These are phyloP conservation scores for Globisporangium nagaii DNA, from an alignment of 352 stramenopile species.

Conservation along the genomic window DNA sequence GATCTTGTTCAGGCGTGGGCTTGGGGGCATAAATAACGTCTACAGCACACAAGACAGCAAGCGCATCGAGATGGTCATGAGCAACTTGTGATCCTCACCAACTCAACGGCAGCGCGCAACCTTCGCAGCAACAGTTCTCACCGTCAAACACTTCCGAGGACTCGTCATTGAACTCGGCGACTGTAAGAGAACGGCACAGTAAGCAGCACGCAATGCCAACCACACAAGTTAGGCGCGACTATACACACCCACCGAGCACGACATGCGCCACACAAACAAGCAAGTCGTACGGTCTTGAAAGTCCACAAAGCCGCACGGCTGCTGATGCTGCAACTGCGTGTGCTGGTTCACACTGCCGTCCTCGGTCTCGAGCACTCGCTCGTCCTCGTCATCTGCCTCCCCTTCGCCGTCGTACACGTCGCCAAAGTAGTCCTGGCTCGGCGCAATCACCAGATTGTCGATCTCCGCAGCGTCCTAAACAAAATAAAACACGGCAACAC, in stretches of 20 bases:
- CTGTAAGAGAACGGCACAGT: too few species aligned
- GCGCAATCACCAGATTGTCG: conserved; percentile 6
- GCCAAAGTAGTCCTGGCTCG: conserved; percentile 18
- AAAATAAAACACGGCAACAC: not conserved
- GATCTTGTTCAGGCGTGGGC: not conserved
- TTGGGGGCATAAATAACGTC: conserved; percentile 8
- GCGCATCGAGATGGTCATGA: not conserved
- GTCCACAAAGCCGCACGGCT: conserved; percentile 14
- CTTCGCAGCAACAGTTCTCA: not conserved
- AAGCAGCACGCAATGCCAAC: too few species aligned
- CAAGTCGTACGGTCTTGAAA: conserved; percentile 12
- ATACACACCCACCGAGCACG: too few species aligned
- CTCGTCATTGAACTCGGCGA: conserved; percentile 8
- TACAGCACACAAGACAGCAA: not conserved
- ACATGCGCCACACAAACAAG: not conserved
- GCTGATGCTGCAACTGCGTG: conserved; percentile 3
- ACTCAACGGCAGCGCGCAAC: too few species aligned
- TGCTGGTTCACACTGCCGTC: not conserved
- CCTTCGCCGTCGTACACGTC: conserved; percentile 1
- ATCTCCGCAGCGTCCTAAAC: conserved; percentile 13
- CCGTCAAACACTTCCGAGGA: conserved; percentile 13
- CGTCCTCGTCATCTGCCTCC: not conserved
- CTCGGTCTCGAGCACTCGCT: not conserved
- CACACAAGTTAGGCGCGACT: too few species aligned
- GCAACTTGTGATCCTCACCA: not conserved